These are phyloP conservation scores for Macrocystidia cucumis DNA, from an alignment of 1,284 basidiomycete genomes.

Conservation along the genomic window DNA sequence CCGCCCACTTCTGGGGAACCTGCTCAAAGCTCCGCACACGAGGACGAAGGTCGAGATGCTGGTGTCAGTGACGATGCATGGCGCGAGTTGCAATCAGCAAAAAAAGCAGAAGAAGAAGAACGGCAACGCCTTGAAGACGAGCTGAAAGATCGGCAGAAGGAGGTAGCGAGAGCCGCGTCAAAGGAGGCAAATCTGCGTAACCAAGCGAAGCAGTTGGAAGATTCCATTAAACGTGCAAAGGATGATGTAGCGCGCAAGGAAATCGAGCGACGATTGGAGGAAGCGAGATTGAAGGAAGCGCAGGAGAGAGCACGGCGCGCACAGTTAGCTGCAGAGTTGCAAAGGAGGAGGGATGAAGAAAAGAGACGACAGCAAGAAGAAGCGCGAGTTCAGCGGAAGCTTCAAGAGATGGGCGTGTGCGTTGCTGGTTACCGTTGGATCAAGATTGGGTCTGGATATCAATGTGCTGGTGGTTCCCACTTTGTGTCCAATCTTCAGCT, in stretches of 20 bases:
- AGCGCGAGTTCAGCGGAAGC: constrained; percentile 31
- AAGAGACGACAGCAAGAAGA: constrained; percentile 26
- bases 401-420: constrained; percentile 47
- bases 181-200: constrained; percentile 11
- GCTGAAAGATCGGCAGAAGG: constrained; percentile 13
- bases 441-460: constrained; percentile 34
- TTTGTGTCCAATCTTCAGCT: constrained; percentile 23
- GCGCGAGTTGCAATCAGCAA: constrained; percentile 32
- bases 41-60: constrained; percentile 24
- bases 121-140: constrained; percentile 12
- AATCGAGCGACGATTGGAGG: constrained; percentile 19
- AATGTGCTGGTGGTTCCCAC: constrained; percentile 48
- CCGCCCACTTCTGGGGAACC: constrained; percentile 4
- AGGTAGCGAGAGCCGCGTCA: constrained; percentile 12
- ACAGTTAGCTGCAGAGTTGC: constrained; percentile 20
- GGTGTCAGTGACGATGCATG: constrained; percentile 38
- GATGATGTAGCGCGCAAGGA: constrained; percentile 18
- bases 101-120: constrained; percentile 18
- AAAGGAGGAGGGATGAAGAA: constrained; percentile 26
- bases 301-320: constrained; percentile 18
- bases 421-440: constrained; percentile 46
- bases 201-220: constrained; percentile 15
- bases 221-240: no score
- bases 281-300: constrained; percentile 17
- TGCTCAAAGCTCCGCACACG: constrained; percentile 3